A percentile compares a stretch with the other conserved stretches of the same genome.
Evolutionary conservation across 2,329 filamentous ascomycete genomes (phyloP).

Genomic region (Aurifilum marmelostoma): DNA sequence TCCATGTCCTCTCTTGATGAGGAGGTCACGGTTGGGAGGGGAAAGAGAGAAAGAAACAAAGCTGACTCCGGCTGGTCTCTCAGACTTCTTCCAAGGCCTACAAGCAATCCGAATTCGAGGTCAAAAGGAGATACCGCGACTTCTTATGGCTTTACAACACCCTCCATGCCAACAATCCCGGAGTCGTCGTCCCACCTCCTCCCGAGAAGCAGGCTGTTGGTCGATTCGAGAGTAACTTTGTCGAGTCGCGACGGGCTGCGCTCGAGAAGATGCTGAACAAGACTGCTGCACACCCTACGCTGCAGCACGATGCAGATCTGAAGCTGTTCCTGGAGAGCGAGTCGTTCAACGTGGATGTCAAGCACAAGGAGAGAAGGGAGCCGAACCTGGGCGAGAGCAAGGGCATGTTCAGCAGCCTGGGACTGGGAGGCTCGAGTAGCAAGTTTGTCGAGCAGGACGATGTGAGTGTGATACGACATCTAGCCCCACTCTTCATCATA

Average conservation of each 20-base stretch:
- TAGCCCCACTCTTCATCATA: background rate
- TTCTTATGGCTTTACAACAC: slow-evolving; percentile 98
- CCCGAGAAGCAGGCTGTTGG: slow-evolving; percentile 98
- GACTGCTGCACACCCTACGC: slow-evolving; percentile 81
- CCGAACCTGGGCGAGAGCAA: slow-evolving; percentile 87
- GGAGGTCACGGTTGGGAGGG: background rate
- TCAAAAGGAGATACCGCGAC: slow-evolving; percentile 91
- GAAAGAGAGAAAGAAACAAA: background rate
- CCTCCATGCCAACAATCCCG: slow-evolving; percentile 91
- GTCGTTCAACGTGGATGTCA: slow-evolving; percentile 92
- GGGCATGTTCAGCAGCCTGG: slow-evolving; percentile 85
- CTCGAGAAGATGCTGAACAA: slow-evolving; percentile 99
- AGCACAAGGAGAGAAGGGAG: slow-evolving; percentile 94
- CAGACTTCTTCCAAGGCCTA: slow-evolving; percentile 96
- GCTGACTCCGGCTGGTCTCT: slow-evolving; percentile 30
- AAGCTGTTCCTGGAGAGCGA: slow-evolving; percentile 98
- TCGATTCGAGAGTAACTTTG: slow-evolving; percentile 94
- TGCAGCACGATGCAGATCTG: slow-evolving; percentile 91
- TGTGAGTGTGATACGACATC: slow-evolving; percentile 52
- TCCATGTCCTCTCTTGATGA: slow-evolving; percentile 10
- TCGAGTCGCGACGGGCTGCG: slow-evolving; percentile 87
- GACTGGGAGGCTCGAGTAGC: slow-evolving; percentile 72
- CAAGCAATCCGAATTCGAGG: slow-evolving; percentile 86
- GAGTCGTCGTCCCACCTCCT: slow-evolving; percentile 91
- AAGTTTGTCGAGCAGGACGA: slow-evolving; percentile 99